Percentiles rank a stretch among this genome's conserved stretches.
Evolutionary conservation across 495 filamentous ascomycete species (phyloP).

Genomic region (Xylaria curta): DNA sequence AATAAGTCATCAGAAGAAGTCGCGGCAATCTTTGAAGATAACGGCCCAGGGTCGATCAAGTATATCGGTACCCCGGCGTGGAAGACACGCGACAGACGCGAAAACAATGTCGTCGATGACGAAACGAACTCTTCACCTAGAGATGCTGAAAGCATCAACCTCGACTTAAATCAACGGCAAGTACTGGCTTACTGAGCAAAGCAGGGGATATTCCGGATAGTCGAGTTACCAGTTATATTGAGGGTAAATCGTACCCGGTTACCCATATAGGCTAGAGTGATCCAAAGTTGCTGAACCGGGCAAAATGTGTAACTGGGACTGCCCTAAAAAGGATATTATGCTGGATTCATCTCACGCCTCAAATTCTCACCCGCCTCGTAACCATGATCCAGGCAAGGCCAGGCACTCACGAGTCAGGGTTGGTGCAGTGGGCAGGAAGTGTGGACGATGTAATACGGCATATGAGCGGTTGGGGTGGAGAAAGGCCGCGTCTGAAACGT

Average conservation of each 20-base stretch:
- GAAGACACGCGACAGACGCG: constrained; percentile 62
- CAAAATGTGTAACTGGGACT: constrained; percentile 1
- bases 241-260: neutral
- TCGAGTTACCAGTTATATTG: neutral
- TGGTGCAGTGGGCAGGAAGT: neutral
- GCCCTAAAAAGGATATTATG: constrained; percentile 1
- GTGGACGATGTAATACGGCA: constrained; percentile 2
- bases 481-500: constrained; percentile 17
- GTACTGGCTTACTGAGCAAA: neutral
- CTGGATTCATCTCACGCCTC: constrained; percentile 10
- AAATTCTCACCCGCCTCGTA: constrained; percentile 7
- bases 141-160: neutral
- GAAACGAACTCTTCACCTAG: constrained; percentile 41
- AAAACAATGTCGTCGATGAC: constrained; percentile 43
- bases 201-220: neutral
- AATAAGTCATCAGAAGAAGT: constrained; percentile 83
- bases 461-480: constrained; percentile 23
- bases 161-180: neutral
- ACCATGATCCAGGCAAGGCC: neutral
- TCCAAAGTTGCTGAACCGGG: neutral
- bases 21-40: constrained; percentile 69
- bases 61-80: constrained; percentile 72
- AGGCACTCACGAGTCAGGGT: constrained; percentile 9
- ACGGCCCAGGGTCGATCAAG: constrained; percentile 55
- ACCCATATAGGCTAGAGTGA: neutral